Conservation (phyloP, 495 filamentous ascomycete species). For the Aspergillus affinis region DNA sequence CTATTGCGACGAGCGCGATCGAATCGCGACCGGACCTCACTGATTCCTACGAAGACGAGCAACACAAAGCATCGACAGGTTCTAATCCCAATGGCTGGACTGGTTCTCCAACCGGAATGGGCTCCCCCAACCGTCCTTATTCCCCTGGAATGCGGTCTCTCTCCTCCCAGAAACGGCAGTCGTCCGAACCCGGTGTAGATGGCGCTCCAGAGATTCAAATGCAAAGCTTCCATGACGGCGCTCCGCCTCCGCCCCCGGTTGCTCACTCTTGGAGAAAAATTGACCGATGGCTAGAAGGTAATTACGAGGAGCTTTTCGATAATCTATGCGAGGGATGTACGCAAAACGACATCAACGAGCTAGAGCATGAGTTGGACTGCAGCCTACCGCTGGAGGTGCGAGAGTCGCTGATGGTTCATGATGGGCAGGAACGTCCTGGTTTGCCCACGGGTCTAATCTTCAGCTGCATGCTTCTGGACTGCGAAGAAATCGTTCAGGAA, state of each 20-base stretch:
- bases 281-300: slow-evolving; percentile 88
- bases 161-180: slow-evolving; percentile 55
- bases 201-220: slow-evolving; percentile 86
- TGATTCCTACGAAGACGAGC: slow-evolving; percentile 72
- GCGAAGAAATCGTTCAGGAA: slow-evolving; percentile 97
- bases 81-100: slow-evolving; percentile 57
- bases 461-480: slow-evolving; percentile 91
- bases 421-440: slow-evolving; percentile 93
- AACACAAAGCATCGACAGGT: slow-evolving; percentile 51
- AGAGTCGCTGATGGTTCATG: slow-evolving; percentile 86
- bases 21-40: slow-evolving; percentile 75
- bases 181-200: slow-evolving; percentile 59
- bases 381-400: slow-evolving; percentile 91
- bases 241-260: slow-evolving; percentile 85
- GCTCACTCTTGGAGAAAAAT: slow-evolving; percentile 90
- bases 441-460: slow-evolving; percentile 91
- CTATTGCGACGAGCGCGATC: slow-evolving; percentile 72
- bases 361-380: slow-evolving; percentile 95
- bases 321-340: slow-evolving; percentile 90
- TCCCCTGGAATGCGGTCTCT: slow-evolving; percentile 85
- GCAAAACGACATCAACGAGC: slow-evolving; percentile 91
- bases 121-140: slow-evolving; percentile 66
- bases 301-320: slow-evolving; percentile 92
- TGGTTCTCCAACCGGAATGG: slow-evolving; percentile 57
- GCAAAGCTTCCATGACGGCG: slow-evolving; percentile 91